Evolutionary conservation across 371 early-diverging fungal species (phyloP), one percentile per base, ranked within the genome.

Genomic region (Circinella umbellata): DNA sequence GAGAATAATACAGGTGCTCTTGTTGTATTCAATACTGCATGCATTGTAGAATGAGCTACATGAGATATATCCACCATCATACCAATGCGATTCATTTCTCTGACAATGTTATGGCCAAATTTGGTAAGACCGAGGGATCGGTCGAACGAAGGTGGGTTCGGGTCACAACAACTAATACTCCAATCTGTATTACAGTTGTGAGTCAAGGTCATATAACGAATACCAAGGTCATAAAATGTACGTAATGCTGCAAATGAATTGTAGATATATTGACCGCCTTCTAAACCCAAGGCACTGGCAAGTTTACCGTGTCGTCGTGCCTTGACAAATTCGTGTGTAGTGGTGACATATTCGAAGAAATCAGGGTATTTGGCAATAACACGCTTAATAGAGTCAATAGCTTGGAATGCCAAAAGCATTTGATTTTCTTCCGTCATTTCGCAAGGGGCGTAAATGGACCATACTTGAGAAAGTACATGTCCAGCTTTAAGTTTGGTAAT

Each of bases 11-110:
- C 84, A 13, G 92, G 92, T 1, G 92, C 92, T 3, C 64, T 64
- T 3, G 89, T 86, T 17, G 78, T 66, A 34, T 80, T 69, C 59
- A 90, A 74, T 2, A 84, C 88, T 51, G 88, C 86, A 38, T 85
- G 74, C 90, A 90, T 90, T 8, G 88, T 82, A 10, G 86, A 76
- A 62, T 88, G 86, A 35, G 89, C 80, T 14, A 91, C 91, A 69
- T 91, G 91, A 46, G 81, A 80, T 36, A 90, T 78, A 72, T 91
- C 92, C 3, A 91, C 90, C 80, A 90, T 77, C 90, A 91, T 89
- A 13, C 92, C 92, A 9, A 91, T 67, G 3, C 88, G 74, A 72
- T 92, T 92, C 92, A 90, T 90, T 72, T 92, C 92, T 17, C 66
- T 34, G 17, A 90, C 76, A 11, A 90, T 74, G 38, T 76, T 69